Conservation (phyloP, 2,329 filamentous ascomycete species). For the Aspergillus sp. region DNA sequence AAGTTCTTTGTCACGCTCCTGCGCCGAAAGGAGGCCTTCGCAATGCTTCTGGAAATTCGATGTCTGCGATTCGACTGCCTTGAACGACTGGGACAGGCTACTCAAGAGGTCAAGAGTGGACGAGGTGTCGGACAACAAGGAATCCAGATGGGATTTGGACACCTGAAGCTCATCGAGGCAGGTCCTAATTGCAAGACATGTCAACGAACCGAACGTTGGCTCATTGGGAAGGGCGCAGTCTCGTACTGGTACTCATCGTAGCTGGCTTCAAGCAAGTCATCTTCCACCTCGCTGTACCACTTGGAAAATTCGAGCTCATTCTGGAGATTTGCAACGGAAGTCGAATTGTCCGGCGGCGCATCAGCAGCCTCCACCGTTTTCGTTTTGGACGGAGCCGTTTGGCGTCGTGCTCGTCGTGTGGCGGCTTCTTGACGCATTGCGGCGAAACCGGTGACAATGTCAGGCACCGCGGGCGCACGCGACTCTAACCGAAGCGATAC, state of each 20-base stretch:
- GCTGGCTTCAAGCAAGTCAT: conserved; percentile 66
- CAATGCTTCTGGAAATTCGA: conserved; percentile 89
- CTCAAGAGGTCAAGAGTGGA: conserved; percentile 66
- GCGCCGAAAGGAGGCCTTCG: conserved; percentile 74
- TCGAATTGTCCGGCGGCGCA: conserved; percentile 5
- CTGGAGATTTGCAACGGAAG: conserved; percentile 37
- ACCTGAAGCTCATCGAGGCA: conserved; percentile 74
- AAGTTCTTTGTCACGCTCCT: conserved; percentile 66
- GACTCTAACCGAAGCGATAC: no score
- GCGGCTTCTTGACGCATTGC: conserved; percentile 22
- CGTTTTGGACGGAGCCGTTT: conserved; percentile 24
- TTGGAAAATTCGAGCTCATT: conserved; percentile 51
- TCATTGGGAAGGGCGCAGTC: not conserved
- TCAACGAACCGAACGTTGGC: conserved; percentile 3
- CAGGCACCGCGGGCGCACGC: not conserved
- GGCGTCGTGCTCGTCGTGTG: conserved; percentile 25
- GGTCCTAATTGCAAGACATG: conserved; percentile 39
- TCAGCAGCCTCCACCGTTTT: conserved; percentile 13
- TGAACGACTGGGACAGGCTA: conserved; percentile 75
- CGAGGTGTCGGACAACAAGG: conserved; percentile 67
- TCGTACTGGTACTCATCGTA: conserved; percentile 74
- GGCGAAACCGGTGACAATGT: not conserved
- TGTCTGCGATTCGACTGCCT: conserved; percentile 78
- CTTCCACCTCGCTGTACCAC: conserved; percentile 52
- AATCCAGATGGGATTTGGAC: conserved; percentile 72